Base-by-base conservation (phyloP, 2,329 filamentous ascomycete species). In the Fusarium annulatum region DNA sequence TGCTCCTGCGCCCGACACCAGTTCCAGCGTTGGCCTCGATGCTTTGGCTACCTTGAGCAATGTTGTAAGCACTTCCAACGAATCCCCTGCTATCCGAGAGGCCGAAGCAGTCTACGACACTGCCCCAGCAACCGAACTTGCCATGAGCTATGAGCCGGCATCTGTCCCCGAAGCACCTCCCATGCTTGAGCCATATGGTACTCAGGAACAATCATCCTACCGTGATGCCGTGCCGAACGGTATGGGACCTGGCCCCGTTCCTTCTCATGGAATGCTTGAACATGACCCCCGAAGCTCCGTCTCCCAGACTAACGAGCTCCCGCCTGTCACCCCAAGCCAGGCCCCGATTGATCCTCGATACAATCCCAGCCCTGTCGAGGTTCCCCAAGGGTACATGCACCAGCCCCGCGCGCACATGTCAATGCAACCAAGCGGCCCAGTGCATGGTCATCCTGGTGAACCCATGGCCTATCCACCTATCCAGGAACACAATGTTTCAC, bases 11-110 rank as follows among this genome's bases (percentile, higher is more conserved):
- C 65, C 72, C 8, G 78, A 80, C 16, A 64, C 67, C 19, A 77
- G 77, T 36, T 67, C 64, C 19, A 74, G 58, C 23, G 62, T 79
- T 36, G 71, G 76, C 28, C 80, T 84, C 42, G 80, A 81, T 64
- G 67, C 81, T 12, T 75, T 84, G 33, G 81, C 82, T 16, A 77
- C 81, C 65, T 58, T 84, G 42, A 83, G 81, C 76, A 79, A 79
- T 28, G 72, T 81, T 19, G 78, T 80, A 43, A 75, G 75, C 36
- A 75, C 75, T 30, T 72, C 79, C 10, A 76, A 76, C 8, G 76
- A 73, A 23, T 61, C 76, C 23, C 60, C 65, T 23, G 67, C 59
- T 5, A 33, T 62, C 15, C 59, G 51, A 51, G 67, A 72, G 16
- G 30, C 34, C 30, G 28, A 46, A 26, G 30, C 49, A 60, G 26